Base-by-base conservation (phyloP, 768 basidiomycete genomes). In the Ramaria sp. region DNA sequence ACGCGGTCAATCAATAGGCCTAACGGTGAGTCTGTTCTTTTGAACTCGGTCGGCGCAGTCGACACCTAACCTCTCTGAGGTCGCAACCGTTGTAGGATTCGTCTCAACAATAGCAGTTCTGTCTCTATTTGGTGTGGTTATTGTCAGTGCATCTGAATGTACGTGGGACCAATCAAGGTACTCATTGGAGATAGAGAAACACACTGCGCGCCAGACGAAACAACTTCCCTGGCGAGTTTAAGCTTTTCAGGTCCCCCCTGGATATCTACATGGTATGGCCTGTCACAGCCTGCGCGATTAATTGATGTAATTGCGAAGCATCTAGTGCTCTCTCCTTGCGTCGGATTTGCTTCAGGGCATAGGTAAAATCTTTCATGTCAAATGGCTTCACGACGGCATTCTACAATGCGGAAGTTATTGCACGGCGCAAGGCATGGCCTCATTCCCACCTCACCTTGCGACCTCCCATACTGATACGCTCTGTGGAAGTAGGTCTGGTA, bases 211-310 rank as follows among this genome's bases (percentile, higher is more conserved):
- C 68, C 56, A 45, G 65, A 31, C 65, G 64, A 22, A 4, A 30
- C 7, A 59, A 60, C 37, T 52, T 64, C 20, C 54, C 54, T 24
- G 58, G 30, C 17, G 52, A 62, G 49, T 62, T 63, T 59, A 63
- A 54, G 19, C 60, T 73, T 7, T 63, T 76, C 20, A 66, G 64
- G 53, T 63, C 66, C 39, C 73, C 74, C 4, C 66, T 71, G 53
- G 74, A 77, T 59, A 61, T 73, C 9, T 70, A 75, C 49, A 72
- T 77, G 69, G 75, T 73, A 34, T 46, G 64, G 22, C 48, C 17
- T 30, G 19, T 41, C 13, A 34, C 37, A 34, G 20, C 37, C 24
- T 4, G 7, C 15, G 7, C 30, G 43, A 58, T 47, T 45, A 31
- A 24, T 4, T 45, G 42, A 17, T 37, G 13, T 37, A 37, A 37